These are phyloP conservation scores for Fragaria vesca DNA, from an alignment of 306 rosid genomes.

Conservation along the genomic window DNA sequence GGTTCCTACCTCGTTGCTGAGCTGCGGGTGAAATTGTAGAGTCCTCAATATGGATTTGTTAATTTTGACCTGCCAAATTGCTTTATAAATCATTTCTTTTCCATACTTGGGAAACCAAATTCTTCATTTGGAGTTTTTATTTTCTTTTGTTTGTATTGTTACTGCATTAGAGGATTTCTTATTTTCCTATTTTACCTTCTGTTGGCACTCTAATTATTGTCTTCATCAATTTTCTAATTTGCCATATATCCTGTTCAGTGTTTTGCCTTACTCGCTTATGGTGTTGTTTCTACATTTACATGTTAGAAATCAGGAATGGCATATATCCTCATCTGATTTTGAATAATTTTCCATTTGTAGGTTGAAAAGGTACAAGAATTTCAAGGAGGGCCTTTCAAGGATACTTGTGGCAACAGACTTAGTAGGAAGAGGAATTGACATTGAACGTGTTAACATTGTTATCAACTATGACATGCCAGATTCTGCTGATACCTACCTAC, in stretches of 20 bases:
- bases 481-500: conserved; percentile 67
- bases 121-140: neutral
- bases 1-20: neutral
- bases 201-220: neutral
- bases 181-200: neutral
- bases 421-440: conserved; percentile 84
- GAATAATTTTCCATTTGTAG: conserved; percentile 30
- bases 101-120: neutral
- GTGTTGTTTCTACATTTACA: neutral
- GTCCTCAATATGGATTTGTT: neutral
- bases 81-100: neutral
- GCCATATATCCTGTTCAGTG: neutral
- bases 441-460: conserved; percentile 81
- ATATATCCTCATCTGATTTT: neutral
- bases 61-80: neutral
- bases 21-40: neutral
- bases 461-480: conserved; percentile 84
- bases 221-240: neutral
- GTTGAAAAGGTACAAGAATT: conserved; percentile 71
- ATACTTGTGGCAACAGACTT: conserved; percentile 82
- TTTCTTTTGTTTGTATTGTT: neutral
- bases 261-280: neutral
- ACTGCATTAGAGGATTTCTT: neutral
- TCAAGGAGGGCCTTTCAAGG: conserved; percentile 78
- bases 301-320: neutral